A percentile compares a stretch with the other conserved stretches of the same genome.
Evolutionary conservation across 208 protist species (phyloP).

Genomic region (Leishmania tarentolae): DNA sequence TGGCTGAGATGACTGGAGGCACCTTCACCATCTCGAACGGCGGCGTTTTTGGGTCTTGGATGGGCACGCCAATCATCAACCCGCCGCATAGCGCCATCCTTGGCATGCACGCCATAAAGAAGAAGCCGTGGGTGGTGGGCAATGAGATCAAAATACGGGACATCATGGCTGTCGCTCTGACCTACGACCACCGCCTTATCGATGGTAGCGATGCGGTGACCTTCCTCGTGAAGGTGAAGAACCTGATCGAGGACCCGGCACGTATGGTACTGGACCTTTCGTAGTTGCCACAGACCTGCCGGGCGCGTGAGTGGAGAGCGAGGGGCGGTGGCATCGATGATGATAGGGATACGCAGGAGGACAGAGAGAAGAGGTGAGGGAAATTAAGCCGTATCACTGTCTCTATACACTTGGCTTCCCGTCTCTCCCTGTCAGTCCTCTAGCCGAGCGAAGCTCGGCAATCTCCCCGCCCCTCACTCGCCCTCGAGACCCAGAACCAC

Average conservation of each 20-base stretch:
- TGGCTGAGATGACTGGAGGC: constrained; percentile 98
- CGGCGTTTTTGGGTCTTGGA: constrained; percentile 98
- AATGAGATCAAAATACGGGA: constrained; percentile 94
- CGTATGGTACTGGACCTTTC: constrained; percentile 94
- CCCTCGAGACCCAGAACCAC: neutral
- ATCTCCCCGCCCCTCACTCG: neutral
- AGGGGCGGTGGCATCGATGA: neutral
- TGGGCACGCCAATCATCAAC: constrained; percentile 99
- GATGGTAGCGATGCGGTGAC: constrained; percentile 98
- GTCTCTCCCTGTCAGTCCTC: neutral
- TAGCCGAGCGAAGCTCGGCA: neutral
- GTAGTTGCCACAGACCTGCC: constrained; percentile 25
- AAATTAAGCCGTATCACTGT: neutral
- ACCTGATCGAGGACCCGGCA: constrained; percentile 95
- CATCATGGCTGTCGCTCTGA: constrained; percentile 99
- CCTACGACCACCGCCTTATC: constrained; percentile 99
- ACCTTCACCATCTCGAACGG: constrained; percentile 99
- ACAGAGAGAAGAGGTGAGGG: neutral
- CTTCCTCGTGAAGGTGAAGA: constrained; percentile 98
- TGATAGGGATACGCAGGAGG: constrained; percentile 5
- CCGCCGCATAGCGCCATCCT: constrained; percentile 98
- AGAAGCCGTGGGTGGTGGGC: constrained; percentile 95
- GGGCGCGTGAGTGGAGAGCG: neutral
- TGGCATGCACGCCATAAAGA: constrained; percentile 98
- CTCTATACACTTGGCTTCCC: neutral